These are phyloP conservation scores for Musa acuminata DNA, from an alignment of 176 grass and related monocot species.

Conservation along the genomic window DNA sequence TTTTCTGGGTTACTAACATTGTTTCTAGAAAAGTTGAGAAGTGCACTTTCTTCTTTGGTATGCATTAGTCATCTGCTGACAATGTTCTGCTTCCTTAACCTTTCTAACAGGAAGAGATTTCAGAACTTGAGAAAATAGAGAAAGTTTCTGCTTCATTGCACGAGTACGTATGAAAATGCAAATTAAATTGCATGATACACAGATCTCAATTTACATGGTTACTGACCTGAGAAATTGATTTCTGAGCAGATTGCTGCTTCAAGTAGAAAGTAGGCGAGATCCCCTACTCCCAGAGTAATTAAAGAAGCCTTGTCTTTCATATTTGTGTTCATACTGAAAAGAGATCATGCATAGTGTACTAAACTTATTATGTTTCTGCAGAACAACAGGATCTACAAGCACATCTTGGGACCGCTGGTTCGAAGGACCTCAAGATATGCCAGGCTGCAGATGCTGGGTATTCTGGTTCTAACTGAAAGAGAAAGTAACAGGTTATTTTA, in stretches of 20 bases:
- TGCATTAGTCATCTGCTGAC: no score
- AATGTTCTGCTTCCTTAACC: background rate
- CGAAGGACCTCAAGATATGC: constrained; percentile 65
- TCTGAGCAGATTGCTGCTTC: constrained; percentile 40
- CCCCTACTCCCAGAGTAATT: constrained; percentile 81
- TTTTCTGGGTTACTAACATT: no score
- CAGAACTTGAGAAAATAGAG: constrained; percentile 56
- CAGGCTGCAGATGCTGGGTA: constrained; percentile 70
- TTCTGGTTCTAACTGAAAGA: constrained; percentile 31
- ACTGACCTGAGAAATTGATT: constrained; percentile 13
- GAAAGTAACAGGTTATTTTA: background rate
- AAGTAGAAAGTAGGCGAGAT: constrained; percentile 54
- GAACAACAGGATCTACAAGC: constrained; percentile 46
- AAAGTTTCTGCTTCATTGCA: constrained; percentile 55
- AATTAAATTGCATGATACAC: background rate
- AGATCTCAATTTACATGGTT: background rate
- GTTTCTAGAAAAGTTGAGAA: no score
- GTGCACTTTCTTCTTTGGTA: no score
- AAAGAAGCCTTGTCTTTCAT: background rate
- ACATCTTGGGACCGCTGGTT: constrained; percentile 80
- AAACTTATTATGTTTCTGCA: constrained; percentile 12
- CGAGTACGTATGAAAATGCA: constrained; percentile 38
- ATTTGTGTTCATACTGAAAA: background rate
- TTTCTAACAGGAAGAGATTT: constrained; percentile 52
- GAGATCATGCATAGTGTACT: background rate